Evolutionary conservation across 805 yeast species (phyloP).

Genomic region (Saturnispora sekii): DNA sequence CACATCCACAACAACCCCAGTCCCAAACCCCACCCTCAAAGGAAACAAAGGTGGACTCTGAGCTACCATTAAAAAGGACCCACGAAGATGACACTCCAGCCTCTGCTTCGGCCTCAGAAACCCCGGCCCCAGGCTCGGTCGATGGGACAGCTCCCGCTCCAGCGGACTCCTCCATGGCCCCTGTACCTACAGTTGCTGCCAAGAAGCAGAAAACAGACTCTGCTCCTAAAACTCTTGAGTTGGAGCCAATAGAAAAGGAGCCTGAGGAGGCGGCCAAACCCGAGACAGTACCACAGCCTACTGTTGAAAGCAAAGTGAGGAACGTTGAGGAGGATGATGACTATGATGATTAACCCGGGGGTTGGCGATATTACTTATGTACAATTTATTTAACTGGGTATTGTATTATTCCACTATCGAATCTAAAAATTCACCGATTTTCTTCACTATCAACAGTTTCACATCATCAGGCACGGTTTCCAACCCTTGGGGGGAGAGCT

Average conservation of each 20-base stretch:
- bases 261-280: slow-evolving; percentile 7
- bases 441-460: slow-evolving; percentile 46
- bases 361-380: background rate
- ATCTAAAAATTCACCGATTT: slow-evolving; percentile 52
- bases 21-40: too few relatives aligned
- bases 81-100: too few relatives aligned
- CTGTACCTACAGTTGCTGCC: too few relatives aligned
- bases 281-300: background rate
- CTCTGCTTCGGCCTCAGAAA: too few relatives aligned
- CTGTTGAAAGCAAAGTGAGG: slow-evolving; percentile 17
- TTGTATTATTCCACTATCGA: slow-evolving; percentile 29
- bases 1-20: too few relatives aligned
- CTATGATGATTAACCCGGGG: slow-evolving; percentile 24
- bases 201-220: slow-evolving; percentile 5
- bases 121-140: too few relatives aligned
- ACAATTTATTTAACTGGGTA: background rate
- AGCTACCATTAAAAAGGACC: too few relatives aligned
- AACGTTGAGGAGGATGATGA: slow-evolving; percentile 30
- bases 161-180: too few relatives aligned
- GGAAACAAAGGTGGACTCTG: too few relatives aligned
- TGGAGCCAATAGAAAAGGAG: slow-evolving; percentile 26
- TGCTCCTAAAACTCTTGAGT: slow-evolving; percentile 16
- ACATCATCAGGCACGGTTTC: slow-evolving; percentile 60
- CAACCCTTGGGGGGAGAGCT: slow-evolving; percentile 57
- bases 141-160: too few relatives aligned